Base-by-base conservation (phyloP, 768 basidiomycete genomes). In the Chalciporus chontae region DNA sequence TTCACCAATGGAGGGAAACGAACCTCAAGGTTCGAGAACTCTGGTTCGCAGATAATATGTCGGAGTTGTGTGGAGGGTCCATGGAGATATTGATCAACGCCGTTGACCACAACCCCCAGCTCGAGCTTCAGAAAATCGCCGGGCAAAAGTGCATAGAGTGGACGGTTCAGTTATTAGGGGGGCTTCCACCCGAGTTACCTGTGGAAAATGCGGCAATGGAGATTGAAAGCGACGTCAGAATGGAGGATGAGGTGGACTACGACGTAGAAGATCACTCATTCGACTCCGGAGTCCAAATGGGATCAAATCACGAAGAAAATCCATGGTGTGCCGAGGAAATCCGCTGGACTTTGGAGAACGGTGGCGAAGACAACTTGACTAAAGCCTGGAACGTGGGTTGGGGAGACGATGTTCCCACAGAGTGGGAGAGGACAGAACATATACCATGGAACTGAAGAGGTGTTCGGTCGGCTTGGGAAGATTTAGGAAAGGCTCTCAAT, bases 1-100 rank as follows among this genome's bases (percentile, higher is more conserved):
- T 90, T 76, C 77, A 83, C 43, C 69, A 71, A 36, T 76, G 72
- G 54, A 68, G 78, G 6, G 76, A 82, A 50, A 64, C 64, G 1
- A 70, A 75, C 50, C 72, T 83, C 53, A 63, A 77, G 4, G 56
- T 73, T 9, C 65, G 67, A 23, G 73, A 74, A 40, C 58, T 76
- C 36, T 78, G 75, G 76, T 84, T 48, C 72, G 77, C 60, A 69
- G 78, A 64, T 3, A 49, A 66, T 27, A 44, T 71, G n/a, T 52
- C 63, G 4, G 21, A 62, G 37, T 45, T 66, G 17, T 72, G 71
- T 38, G 72, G 72, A 26, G 71, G 72, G 15, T 63, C 63, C 13
- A 50, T 69, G 9, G 61, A 67, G 14, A 45, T 59, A 19, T 51
- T 72, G 57, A 51, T 69, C 39, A 42, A 60, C 21, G 56, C 42